A percentile compares a stretch with the other conserved stretches of the same genome.
Evolutionary conservation across 2,329 filamentous ascomycete species (phyloP).

Genomic region (Hypoxylon sp.): DNA sequence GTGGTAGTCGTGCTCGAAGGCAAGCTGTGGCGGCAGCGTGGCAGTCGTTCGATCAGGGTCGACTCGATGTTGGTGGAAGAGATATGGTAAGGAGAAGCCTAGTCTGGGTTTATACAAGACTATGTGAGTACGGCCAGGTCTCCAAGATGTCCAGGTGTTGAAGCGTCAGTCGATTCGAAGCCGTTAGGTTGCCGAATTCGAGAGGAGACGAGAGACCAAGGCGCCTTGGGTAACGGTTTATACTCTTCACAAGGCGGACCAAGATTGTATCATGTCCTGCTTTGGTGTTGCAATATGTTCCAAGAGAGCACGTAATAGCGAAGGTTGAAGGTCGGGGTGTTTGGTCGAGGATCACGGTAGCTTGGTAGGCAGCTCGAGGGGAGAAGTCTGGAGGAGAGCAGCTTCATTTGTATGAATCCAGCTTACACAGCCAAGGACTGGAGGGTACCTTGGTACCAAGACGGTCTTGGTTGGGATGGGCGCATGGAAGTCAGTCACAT

Average conservation of each 20-base stretch:
- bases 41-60: constrained; percentile 15
- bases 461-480: constrained; percentile 31
- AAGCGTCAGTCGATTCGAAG: constrained; percentile 21
- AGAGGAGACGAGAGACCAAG: constrained; percentile 22
- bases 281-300: constrained; percentile 32
- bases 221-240: constrained; percentile 22
- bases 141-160: constrained; percentile 16
- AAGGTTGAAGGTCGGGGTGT: constrained; percentile 25
- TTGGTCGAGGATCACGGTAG: constrained; percentile 29
- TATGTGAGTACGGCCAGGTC: constrained; percentile 24
- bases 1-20: constrained; percentile 19
- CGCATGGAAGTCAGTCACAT: constrained; percentile 39
- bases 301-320: constrained; percentile 33
- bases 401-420: constrained; percentile 46
- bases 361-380: constrained; percentile 26
- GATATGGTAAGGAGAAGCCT: not conserved
- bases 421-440: constrained; percentile 36
- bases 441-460: constrained; percentile 34
- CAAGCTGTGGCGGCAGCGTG: not conserved
- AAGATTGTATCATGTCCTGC: constrained; percentile 36
- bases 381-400: constrained; percentile 41
- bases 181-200: constrained; percentile 17
- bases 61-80: constrained; percentile 9
- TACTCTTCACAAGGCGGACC: constrained; percentile 27
- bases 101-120: constrained; percentile 27